These are phyloP conservation scores for Maudiozyma bulderi DNA, from an alignment of 805 yeast genomes.

Conservation along the genomic window DNA sequence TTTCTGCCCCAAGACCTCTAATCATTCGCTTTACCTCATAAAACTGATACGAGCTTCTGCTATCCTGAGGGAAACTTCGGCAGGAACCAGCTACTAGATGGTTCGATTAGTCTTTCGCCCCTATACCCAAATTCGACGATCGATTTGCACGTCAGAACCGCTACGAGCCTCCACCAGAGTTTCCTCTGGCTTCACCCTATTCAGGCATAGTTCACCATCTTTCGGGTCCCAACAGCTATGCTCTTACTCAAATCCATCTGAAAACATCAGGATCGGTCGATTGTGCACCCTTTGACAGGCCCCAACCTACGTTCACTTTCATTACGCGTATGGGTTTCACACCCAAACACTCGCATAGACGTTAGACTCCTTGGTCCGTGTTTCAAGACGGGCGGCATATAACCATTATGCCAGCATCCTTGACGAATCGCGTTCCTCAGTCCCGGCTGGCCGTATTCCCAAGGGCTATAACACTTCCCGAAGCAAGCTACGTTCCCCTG, in stretches of 20 bases:
- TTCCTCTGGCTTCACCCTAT: conserved; percentile 39
- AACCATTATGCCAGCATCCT: conserved; percentile 33
- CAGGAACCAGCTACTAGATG: conserved; percentile 38
- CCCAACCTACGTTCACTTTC: conserved; percentile 31
- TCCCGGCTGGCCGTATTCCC: conserved; percentile 26
- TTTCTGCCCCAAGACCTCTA: conserved; percentile 35
- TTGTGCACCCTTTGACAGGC: conserved; percentile 29
- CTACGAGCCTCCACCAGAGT: conserved; percentile 39
- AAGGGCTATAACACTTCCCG: conserved; percentile 28
- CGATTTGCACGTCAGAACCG: conserved; percentile 39
- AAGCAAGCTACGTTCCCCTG: conserved; percentile 29
- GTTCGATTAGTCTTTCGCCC: conserved; percentile 32
- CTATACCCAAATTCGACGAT: conserved; percentile 37
- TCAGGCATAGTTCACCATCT: conserved; percentile 39
- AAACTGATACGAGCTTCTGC: conserved; percentile 36
- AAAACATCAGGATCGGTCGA: conserved; percentile 33
- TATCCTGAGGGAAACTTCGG: conserved; percentile 37
- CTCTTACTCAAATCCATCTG: conserved; percentile 36
- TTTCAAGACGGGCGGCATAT: conserved; percentile 32
- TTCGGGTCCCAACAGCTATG: conserved; percentile 39
- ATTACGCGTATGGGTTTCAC: conserved; percentile 34
- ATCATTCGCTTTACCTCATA: conserved; percentile 36
- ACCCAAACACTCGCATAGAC: conserved; percentile 36
- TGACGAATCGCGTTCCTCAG: conserved; percentile 31
- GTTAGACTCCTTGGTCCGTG: conserved; percentile 37